These are phyloP conservation scores for Bruguiera parviflora DNA, from an alignment of 345 rosid genomes.

Conservation along the genomic window DNA sequence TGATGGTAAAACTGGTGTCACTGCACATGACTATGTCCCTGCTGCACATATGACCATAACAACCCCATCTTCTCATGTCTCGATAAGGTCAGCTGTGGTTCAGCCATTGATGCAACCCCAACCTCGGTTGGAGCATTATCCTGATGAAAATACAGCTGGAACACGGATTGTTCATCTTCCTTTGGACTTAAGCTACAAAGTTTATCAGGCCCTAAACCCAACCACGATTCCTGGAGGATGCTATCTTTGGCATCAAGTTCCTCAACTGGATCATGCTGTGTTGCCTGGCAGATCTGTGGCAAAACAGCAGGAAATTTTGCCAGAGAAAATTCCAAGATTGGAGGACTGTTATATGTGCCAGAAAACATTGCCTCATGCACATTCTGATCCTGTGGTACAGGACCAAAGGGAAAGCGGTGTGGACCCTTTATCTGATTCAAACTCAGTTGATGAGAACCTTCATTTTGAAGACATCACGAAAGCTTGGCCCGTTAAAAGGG, in stretches of 20 bases:
- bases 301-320: conserved; percentile 32
- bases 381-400: conserved; percentile 52
- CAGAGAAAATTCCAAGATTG: conserved; percentile 34
- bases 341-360: conserved; percentile 62
- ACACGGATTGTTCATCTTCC: conserved; percentile 47
- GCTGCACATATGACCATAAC: conserved; percentile 43
- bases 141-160: conserved; percentile 41
- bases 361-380: conserved; percentile 64
- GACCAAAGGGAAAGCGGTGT: conserved; percentile 29
- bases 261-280: conserved; percentile 36
- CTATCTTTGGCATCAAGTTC: conserved; percentile 49
- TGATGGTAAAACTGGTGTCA: conserved; percentile 24
- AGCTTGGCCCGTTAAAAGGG: conserved; percentile 24
- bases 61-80: conserved; percentile 38
- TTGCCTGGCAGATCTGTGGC: conserved; percentile 41
- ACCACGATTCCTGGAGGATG: conserved; percentile 41
- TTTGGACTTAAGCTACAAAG: conserved; percentile 39
- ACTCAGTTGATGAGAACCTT: conserved; percentile 45
- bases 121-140: conserved; percentile 33
- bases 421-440: conserved; percentile 24
- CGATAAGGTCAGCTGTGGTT: conserved; percentile 43
- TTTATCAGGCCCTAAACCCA: conserved; percentile 38
- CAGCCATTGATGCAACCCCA: conserved; percentile 45
- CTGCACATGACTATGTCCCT: conserved; percentile 45
- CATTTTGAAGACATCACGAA: conserved; percentile 34